phyloP scores from a whole-genome alignment of 2,329 filamentous ascomycete species.

The Sarocladiaceae sp. region DNA sequence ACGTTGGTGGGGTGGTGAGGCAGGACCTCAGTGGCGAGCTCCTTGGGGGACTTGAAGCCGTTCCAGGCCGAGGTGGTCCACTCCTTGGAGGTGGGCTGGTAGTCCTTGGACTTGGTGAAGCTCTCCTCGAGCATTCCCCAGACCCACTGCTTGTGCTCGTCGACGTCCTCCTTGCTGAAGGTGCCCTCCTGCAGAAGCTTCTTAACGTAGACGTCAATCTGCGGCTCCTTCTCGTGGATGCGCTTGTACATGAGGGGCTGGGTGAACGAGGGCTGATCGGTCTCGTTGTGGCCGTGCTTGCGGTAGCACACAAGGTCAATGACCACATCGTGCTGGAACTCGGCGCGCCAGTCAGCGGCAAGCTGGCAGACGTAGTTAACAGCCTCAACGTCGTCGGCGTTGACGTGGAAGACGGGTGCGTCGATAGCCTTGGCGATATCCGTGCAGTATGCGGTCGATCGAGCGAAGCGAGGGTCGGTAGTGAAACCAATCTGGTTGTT shows the following conservation, averaged over 20 bases:
- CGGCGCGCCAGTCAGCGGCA: slow-evolving; percentile 93
- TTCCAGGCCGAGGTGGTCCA: slow-evolving; percentile 98
- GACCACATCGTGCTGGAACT: slow-evolving; percentile 98
- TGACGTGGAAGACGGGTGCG: slow-evolving; percentile 97
- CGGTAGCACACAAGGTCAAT: slow-evolving; percentile 98
- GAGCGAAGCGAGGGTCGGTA: slow-evolving; percentile 92
- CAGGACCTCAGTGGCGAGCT: slow-evolving; percentile 87
- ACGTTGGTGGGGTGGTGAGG: slow-evolving; percentile 87
- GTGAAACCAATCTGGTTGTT: slow-evolving; percentile 99
- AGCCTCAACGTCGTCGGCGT: slow-evolving; percentile 95
- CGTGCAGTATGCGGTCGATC: slow-evolving; percentile 97
- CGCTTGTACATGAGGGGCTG: slow-evolving; percentile 99
- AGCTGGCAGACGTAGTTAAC: slow-evolving; percentile 98
- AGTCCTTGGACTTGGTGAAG: slow-evolving; percentile 95
- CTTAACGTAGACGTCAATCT: slow-evolving; percentile 86
- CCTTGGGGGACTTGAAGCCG: slow-evolving; percentile 94
- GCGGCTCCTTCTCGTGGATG: slow-evolving; percentile 75
- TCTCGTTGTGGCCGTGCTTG: slow-evolving; percentile 99
- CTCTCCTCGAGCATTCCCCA: slow-evolving; percentile 99
- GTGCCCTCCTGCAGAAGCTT: slow-evolving; percentile 87
- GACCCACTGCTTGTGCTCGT: slow-evolving; percentile 99
- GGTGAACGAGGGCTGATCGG: slow-evolving; percentile 98
- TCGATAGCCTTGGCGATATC: slow-evolving; percentile 99
- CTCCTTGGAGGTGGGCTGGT: slow-evolving; percentile 92
- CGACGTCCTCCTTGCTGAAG: slow-evolving; percentile 95